A percentile compares a stretch with the other conserved stretches of the same genome.
Conservation (phyloP, 2,329 filamentous ascomycete genomes). For the Colletotrichum graminicola region DNA sequence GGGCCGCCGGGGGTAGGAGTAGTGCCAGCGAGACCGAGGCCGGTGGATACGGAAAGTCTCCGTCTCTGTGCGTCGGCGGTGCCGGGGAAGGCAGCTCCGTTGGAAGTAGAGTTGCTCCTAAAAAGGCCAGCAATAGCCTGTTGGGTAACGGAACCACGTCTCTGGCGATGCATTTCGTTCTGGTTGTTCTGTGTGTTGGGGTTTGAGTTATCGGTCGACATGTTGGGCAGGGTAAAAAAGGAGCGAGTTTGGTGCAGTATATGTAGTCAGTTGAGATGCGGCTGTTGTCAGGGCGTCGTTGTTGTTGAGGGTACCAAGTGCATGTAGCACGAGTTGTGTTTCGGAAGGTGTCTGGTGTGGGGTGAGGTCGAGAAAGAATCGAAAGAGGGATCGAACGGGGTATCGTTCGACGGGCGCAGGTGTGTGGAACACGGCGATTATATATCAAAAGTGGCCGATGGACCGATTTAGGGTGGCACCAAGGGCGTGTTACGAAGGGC, state of each 20-base stretch:
- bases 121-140: conserved; percentile 71
- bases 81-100: conserved; percentile 59
- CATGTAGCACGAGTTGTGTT: conserved; percentile 18
- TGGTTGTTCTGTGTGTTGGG: conserved; percentile 37
- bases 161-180: conserved; percentile 51
- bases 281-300: conserved; percentile 3
- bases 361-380: conserved; percentile 40
- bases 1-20: conserved; percentile 70
- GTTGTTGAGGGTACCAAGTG: conserved; percentile 5
- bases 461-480: conserved; percentile 40
- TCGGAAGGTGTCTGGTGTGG: conserved; percentile 31
- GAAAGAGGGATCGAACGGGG: conserved; percentile 41
- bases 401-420: conserved; percentile 36
- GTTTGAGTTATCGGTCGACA: conserved; percentile 40
- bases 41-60: conserved; percentile 80
- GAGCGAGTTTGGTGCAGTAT: conserved; percentile 18
- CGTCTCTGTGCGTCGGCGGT: conserved; percentile 69
- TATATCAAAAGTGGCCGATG: conserved; percentile 39
- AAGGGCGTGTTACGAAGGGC: conserved; percentile 34
- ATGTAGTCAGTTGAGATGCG: conserved; percentile 12
- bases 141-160: conserved; percentile 69
- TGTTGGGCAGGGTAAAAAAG: conserved; percentile 23
- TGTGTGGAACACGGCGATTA: conserved; percentile 35
- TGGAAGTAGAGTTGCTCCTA: conserved; percentile 65
- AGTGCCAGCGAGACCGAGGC: conserved; percentile 78